Conservation (phyloP, 495 filamentous ascomycete genomes). For the Cladorrhinum samala region DNA sequence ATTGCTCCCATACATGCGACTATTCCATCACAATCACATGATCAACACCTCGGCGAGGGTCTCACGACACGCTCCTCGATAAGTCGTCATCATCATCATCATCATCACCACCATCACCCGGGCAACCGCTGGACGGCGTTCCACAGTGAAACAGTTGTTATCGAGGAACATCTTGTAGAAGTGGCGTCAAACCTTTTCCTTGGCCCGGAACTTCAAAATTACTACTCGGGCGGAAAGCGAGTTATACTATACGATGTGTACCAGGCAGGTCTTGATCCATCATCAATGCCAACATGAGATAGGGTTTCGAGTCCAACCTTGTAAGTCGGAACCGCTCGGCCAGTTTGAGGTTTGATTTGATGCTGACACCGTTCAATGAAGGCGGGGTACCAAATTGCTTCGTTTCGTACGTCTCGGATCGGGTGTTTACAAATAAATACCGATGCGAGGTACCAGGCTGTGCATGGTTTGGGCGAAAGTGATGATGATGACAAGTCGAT, state of each 20-base stretch:
- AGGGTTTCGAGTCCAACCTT: not conserved
- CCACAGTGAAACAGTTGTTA: too few relatives aligned
- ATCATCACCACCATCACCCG: too few relatives aligned
- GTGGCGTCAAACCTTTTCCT: not conserved
- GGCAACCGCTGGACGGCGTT: too few relatives aligned
- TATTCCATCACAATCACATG: too few relatives aligned
- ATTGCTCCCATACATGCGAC: too few relatives aligned
- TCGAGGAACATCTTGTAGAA: not conserved
- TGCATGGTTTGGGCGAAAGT: not conserved
- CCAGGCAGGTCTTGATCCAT: not conserved
- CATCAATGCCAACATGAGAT: not conserved
- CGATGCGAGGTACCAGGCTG: not conserved
- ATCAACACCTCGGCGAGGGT: too few relatives aligned
- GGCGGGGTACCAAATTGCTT: not conserved
- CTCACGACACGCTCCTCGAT: too few relatives aligned
- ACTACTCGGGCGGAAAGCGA: too few relatives aligned
- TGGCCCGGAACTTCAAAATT: too few relatives aligned
- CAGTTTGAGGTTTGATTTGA: not conserved
- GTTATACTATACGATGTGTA: not conserved
- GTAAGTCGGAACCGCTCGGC: not conserved
- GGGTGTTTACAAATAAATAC: not conserved
- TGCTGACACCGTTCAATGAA: not conserved
- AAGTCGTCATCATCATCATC: too few relatives aligned
- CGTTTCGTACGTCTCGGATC: not conserved
- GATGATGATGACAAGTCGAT: not conserved